phyloP scores from a whole-genome alignment of 2,329 filamentous ascomycete genomes.

The Chrysosporium keratinophilum region DNA sequence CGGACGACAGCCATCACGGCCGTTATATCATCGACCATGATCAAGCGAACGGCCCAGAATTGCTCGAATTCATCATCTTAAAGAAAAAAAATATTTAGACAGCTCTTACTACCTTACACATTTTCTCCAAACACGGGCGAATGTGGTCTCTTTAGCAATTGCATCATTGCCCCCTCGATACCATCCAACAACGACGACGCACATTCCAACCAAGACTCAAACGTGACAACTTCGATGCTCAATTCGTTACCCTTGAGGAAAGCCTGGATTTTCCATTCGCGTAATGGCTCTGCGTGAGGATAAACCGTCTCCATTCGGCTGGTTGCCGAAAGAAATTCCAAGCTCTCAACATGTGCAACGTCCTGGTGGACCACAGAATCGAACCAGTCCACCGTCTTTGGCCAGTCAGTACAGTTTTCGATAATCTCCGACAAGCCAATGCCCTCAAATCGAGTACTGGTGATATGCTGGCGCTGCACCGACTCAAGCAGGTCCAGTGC shows the following conservation, averaged over 20 bases:
- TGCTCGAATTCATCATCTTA: too few relatives aligned
- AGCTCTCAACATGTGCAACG: conserved; percentile 46
- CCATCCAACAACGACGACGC: conserved; percentile 44
- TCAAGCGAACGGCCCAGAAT: too few relatives aligned
- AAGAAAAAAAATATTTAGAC: too few relatives aligned
- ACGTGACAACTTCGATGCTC: conserved; percentile 51
- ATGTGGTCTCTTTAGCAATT: conserved; percentile 25
- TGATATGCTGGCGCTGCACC: conserved; percentile 44
- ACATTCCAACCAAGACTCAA: conserved; percentile 45
- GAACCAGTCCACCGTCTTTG: conserved; percentile 38
- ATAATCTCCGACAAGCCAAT: conserved; percentile 42
- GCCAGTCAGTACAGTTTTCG: conserved; percentile 38
- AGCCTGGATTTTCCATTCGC: conserved; percentile 53
- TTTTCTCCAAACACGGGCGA: conserved; percentile 5
- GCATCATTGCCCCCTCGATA: conserved; percentile 32
- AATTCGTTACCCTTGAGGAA: conserved; percentile 46
- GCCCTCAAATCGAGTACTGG: conserved; percentile 40
- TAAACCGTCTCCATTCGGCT: conserved; percentile 47
- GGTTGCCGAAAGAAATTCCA: conserved; percentile 18
- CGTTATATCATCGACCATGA: too few relatives aligned
- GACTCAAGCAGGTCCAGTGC: conserved; percentile 38
- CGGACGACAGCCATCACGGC: too few relatives aligned
- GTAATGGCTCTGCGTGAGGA: conserved; percentile 44
- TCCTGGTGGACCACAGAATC: conserved; percentile 49
- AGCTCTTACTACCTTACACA: too few relatives aligned